Evolutionary conservation across 495 filamentous ascomycete species (phyloP), one percentile per base, ranked within the genome.

Genomic region (Aspergillus olivimuriae): DNA sequence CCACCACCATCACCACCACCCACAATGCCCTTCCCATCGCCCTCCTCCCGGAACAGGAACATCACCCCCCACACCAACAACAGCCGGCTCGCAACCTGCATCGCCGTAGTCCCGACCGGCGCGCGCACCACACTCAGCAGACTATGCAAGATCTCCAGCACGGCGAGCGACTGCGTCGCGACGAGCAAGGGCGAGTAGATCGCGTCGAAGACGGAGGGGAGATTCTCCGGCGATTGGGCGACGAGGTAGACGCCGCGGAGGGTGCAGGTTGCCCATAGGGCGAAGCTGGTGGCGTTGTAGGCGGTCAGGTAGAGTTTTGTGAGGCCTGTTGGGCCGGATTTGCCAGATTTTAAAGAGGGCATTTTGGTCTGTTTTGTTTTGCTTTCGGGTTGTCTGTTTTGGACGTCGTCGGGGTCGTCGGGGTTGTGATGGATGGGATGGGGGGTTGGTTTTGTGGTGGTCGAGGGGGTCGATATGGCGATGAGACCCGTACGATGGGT

Each of bases 31-130:
- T 43, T 51, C 11, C 50, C 58, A 18, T 30, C 34, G 21, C 46
- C 51, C 4, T 43, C 32, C 23, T 68, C 65, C n/a, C 77, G 80
- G 70, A 89, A 94, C 31, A 64, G 71, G 53, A 68, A 66, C 51
- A 83, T 74, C 37, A 97, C 70, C 18, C 78, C 82, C 87, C 88
- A 94, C 37, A 94, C 81, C 34, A 97, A 80, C 34, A 94, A 74
- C 44, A 95, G 70, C 9, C 91, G 86, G 37, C 74, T 81, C 14
- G 83, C 74, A 34, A 96, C 89, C 64, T 97, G 91, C 75, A 95
- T 84, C n/a, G 73, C 61, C 8, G 91, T 95, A 2, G 91, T 97
- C 47, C 80, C 51, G 62, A 96, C 50, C 1, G 90, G 88, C 6
- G 89, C 83, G 50, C 89, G 84, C 43, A 95, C 87, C 49, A 95